phyloP scores from a whole-genome alignment of 208 protist genomes.

The Porcisia hertigi region DNA sequence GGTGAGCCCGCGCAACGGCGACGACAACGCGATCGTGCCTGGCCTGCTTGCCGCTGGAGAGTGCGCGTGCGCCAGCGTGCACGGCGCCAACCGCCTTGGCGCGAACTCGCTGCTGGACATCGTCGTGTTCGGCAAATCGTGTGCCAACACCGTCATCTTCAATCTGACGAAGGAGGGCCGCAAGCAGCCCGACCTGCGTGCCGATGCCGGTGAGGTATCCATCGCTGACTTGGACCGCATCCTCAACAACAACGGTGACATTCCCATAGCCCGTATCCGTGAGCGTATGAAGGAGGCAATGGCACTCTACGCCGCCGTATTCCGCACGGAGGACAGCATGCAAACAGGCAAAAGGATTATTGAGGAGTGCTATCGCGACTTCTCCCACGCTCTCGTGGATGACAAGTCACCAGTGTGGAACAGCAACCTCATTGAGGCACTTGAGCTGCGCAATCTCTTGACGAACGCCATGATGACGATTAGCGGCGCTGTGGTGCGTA shows the following conservation, averaged over 20 bases:
- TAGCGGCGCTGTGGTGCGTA: slow-evolving; percentile 92
- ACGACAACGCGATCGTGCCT: slow-evolving; percentile 95
- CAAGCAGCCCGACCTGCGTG: slow-evolving; percentile 81
- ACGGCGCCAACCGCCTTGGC: slow-evolving; percentile 99
- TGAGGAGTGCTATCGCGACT: slow-evolving; percentile 92
- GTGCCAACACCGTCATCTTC: slow-evolving; percentile 94
- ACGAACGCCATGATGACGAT: slow-evolving; percentile 96
- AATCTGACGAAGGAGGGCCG: slow-evolving; percentile 92
- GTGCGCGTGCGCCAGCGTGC: slow-evolving; percentile 97
- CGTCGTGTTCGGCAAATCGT: slow-evolving; percentile 98
- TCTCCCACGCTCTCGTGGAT: slow-evolving; percentile 92
- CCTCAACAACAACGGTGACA: slow-evolving; percentile 93
- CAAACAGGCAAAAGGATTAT: slow-evolving; percentile 93
- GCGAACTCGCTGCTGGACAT: slow-evolving; percentile 99
- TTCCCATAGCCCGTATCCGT: slow-evolving; percentile 92
- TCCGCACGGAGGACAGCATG: slow-evolving; percentile 94
- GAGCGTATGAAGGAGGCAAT: slow-evolving; percentile 98
- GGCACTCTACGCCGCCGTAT: slow-evolving; percentile 97
- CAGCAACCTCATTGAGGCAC: slow-evolving; percentile 98
- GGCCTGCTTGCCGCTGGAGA: slow-evolving; percentile 98
- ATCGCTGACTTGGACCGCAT: slow-evolving; percentile 97
- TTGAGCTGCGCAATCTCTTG: slow-evolving; percentile 99
- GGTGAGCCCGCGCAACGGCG: slow-evolving; percentile 82
- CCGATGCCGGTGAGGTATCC: slow-evolving; percentile 90
- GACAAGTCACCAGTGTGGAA: slow-evolving; percentile 97